Conservation (phyloP, 2,329 filamentous ascomycete species). For the Helicocarpus griseus region DNA sequence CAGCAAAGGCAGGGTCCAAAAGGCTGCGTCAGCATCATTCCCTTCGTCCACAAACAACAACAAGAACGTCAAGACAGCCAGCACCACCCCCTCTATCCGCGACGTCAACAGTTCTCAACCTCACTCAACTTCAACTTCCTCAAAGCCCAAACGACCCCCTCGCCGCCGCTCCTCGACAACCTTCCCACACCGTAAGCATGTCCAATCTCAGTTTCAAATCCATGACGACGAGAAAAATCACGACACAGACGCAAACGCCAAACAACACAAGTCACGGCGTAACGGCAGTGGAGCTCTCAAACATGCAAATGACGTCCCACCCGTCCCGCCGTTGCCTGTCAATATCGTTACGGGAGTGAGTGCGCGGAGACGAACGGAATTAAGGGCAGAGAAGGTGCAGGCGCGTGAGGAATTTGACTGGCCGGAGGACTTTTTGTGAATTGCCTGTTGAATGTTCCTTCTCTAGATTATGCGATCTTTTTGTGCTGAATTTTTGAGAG, state of each 20-base stretch:
- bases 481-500: neutral
- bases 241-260: neutral
- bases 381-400: constrained; percentile 16
- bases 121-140: neutral
- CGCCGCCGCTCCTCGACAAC: neutral
- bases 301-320: constrained; percentile 26
- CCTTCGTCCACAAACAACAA: neutral
- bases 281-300: neutral
- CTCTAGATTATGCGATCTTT: neutral
- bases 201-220: too few species aligned
- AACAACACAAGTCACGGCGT: neutral
- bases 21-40: neutral
- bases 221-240: too few species aligned
- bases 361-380: neutral
- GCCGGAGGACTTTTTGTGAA: constrained; percentile 35
- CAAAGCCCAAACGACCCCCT: neutral
- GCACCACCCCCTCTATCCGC: neutral
- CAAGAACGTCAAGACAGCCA: too few species aligned
- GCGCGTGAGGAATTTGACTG: constrained; percentile 28
- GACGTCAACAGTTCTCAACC: neutral
- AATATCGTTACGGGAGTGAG: constrained; percentile 13
- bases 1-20: neutral
- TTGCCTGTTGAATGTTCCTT: neutral
- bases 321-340: constrained; percentile 30
- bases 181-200: neutral